Percentiles rank a stretch among this genome's conserved stretches.
These are phyloP conservation scores for Cordyceps militaris DNA, from an alignment of 2,329 filamentous ascomycete genomes.

Conservation along the genomic window DNA sequence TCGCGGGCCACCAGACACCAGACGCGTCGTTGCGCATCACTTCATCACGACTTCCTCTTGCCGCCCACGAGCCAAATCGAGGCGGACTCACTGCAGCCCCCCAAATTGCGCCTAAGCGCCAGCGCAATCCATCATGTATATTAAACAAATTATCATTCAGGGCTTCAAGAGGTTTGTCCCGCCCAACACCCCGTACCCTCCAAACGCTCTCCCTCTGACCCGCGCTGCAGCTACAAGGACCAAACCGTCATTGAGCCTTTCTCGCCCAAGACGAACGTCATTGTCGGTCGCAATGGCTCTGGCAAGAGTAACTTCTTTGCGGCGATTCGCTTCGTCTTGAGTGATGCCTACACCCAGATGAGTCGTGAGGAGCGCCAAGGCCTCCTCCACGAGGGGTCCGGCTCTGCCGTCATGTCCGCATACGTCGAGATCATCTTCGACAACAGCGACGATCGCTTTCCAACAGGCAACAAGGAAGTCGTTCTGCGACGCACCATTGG, in stretches of 20 bases:
- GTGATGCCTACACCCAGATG: conserved; percentile 95
- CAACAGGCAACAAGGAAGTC: conserved; percentile 84
- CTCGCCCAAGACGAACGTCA: conserved; percentile 94
- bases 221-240: conserved; percentile 79
- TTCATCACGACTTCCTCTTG: conserved; percentile 7
- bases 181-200: not conserved
- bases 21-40: conserved; percentile 14
- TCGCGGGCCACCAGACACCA: conserved; percentile 11
- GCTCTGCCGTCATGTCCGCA: conserved; percentile 97
- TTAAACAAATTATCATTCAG: conserved; percentile 99
- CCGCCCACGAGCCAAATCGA: conserved; percentile 7
- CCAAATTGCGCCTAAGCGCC: conserved; percentile 33
- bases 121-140: conserved; percentile 65
- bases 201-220: conserved; percentile 18
- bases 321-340: conserved; percentile 94
- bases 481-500: conserved; percentile 91
- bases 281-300: conserved; percentile 97
- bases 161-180: conserved; percentile 87
- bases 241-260: conserved; percentile 98
- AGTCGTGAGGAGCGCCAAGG: conserved; percentile 92
- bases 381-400: conserved; percentile 94
- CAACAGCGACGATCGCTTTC: conserved; percentile 92
- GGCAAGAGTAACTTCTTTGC: conserved; percentile 99
- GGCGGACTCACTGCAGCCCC: not conserved
- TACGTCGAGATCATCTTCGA: conserved; percentile 99